Evolutionary conservation across 2,329 filamentous ascomycete genomes (phyloP), one percentile per base, ranked within the genome.

Genomic region (Colletotrichum incanum): DNA sequence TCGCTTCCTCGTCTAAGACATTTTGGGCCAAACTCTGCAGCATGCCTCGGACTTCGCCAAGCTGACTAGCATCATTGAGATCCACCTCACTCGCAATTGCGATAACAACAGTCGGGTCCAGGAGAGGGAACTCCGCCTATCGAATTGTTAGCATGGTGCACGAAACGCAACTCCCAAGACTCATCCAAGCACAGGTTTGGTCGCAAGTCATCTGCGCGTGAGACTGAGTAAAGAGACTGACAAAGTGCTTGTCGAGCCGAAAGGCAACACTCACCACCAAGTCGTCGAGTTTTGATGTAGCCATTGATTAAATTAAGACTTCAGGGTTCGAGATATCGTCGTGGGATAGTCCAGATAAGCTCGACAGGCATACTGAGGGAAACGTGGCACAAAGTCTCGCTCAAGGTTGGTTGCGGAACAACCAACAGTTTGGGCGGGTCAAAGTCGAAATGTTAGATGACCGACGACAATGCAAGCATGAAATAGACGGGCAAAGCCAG

Each of bases 81-180:
- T 95, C 89, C 80, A 91, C 94, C 78, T 98, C 96, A 64, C 85
- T 89, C 6, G 91, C 85, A 61, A 98, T 93, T 5, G 94, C 92
- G 65, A 92, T 88, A 71, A 98, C 89, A 16, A 96, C 87, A 0
- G 94, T 89, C 75, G 94, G 90, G 76, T 98, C 95, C 50, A 98
- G 82, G 23, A 92, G 88, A 31, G 93, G 89, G 55, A 70, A 72
- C 59, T 72, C 70, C 45, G 65, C 59, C 70, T 72, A 9, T 11
- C 28, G 12, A 4, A 20, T 28, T 18, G 39, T 69, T 41, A 65
- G 60, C 8, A 45, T 47, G 16, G 9, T 11, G 37, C 37, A 18
- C 12, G 49, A 14, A 26, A 8, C 8, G 20, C 49, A 23, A 43
- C 28, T 23, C n/a, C n/a, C 34, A 18, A 20, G 28, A 2, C n/a